Percentiles rank a stretch among this genome's conserved stretches.
Conservation (phyloP, 139 green algal species). For the Chlamydomonas incerta region DNA sequence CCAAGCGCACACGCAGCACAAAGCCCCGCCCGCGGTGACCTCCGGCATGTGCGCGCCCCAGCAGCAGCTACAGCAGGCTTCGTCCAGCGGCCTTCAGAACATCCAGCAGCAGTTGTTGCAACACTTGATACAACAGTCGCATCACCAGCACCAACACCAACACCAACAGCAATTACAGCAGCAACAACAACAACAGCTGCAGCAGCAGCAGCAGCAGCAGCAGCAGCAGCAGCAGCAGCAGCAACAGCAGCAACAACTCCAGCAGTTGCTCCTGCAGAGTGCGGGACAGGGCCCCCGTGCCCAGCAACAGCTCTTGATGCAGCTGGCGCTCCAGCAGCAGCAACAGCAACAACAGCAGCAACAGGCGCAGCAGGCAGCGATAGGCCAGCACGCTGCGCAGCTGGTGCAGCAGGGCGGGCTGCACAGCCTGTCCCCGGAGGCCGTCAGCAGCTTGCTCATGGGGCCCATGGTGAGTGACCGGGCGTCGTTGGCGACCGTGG, state of each 20-base stretch:
- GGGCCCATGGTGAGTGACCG: conserved; percentile 15
- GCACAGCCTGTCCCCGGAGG: neutral
- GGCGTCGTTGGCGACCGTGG: too few species aligned
- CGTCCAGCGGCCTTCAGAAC: neutral
- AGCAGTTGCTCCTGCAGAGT: conserved; percentile 32
- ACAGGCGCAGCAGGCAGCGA: neutral
- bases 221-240: conserved; percentile 11
- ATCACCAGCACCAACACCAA: neutral
- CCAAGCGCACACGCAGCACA: neutral
- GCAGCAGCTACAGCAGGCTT: neutral
- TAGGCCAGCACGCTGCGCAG: neutral
- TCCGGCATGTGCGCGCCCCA: neutral
- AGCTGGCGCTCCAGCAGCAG: neutral
- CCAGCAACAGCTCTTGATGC: conserved; percentile 26
- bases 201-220: conserved; percentile 31
- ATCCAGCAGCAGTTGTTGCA: neutral
- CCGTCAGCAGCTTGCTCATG: conserved; percentile 8
- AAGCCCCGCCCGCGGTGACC: too few species aligned
- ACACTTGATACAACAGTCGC: neutral
- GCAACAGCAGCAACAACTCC: conserved; percentile 11
- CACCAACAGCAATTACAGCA: neutral
- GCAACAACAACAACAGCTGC: neutral
- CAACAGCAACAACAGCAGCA: conserved; percentile 1
- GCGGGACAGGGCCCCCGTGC: conserved; percentile 1
- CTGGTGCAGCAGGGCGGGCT: neutral